Conservation (phyloP, 1,284 basidiomycete species). For the Ustanciosporium gigantosporum region DNA sequence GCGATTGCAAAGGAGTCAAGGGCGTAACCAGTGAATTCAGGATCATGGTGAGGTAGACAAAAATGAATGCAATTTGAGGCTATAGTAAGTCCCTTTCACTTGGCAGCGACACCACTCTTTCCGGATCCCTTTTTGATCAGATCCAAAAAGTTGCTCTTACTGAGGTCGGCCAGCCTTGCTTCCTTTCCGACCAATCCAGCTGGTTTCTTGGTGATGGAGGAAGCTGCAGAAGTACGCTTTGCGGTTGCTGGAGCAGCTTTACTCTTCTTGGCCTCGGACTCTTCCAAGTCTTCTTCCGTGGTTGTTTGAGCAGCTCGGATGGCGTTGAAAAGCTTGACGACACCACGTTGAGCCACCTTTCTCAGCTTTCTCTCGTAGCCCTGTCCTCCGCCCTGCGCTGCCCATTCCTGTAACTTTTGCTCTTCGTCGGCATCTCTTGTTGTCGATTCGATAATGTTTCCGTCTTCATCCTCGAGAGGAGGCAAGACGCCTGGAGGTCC, state of each 20-base stretch:
- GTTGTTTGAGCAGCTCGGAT: constrained; percentile 58
- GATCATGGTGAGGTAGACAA: too few relatives aligned
- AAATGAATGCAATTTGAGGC: too few relatives aligned
- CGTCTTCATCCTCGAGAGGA: constrained; percentile 31
- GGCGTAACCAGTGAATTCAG: too few relatives aligned
- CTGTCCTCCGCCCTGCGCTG: constrained; percentile 46
- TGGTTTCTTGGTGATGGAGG: constrained; percentile 18
- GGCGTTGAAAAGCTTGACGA: constrained; percentile 60
- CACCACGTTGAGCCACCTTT: constrained; percentile 58
- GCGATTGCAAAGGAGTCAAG: too few relatives aligned
- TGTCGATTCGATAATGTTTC: constrained; percentile 24
- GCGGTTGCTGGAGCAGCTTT: constrained; percentile 2
- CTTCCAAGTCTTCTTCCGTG: constrained; percentile 46
- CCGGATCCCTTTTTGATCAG: constrained; percentile 44
- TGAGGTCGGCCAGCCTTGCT: constrained; percentile 48
- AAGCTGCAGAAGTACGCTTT: background rate
- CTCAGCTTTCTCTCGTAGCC: constrained; percentile 53
- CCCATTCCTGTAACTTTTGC: constrained; percentile 25
- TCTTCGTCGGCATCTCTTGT: constrained; percentile 10
- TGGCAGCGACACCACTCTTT: constrained; percentile 20
- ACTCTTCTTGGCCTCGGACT: constrained; percentile 28
- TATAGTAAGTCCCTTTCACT: too few relatives aligned
- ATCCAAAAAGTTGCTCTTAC: constrained; percentile 59
- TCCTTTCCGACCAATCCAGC: constrained; percentile 48
- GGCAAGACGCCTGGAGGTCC: constrained; percentile 52